Conservation (phyloP, 768 basidiomycete species). For the Tephrocybe rancida region DNA sequence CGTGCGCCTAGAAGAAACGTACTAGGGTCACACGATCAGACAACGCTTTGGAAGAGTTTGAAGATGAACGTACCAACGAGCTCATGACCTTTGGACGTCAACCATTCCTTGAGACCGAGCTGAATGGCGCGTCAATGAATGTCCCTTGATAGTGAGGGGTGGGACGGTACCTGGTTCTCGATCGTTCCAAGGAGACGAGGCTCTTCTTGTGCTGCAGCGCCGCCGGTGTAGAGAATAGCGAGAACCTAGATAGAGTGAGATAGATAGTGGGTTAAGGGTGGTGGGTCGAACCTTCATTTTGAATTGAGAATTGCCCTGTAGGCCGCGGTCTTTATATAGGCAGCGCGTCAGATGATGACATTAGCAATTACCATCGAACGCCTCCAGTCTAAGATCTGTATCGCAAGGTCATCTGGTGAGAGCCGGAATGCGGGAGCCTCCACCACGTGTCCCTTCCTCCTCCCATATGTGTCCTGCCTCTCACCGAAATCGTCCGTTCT, state of each 20-base stretch:
- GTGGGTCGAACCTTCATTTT: slow-evolving; percentile 44
- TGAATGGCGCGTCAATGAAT: slow-evolving; percentile 26
- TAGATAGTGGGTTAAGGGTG: background rate
- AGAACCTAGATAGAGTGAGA: slow-evolving; percentile 50
- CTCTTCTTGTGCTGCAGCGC: slow-evolving; percentile 65
- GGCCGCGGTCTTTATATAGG: slow-evolving; percentile 9
- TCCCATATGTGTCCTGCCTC: background rate
- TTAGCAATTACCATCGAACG: background rate
- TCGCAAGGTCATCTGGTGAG: slow-evolving; percentile 6
- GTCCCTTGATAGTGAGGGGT: background rate
- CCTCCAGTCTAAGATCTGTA: background rate
- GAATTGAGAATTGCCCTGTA: slow-evolving; percentile 2
- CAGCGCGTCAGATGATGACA: slow-evolving; percentile 3
- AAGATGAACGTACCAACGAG: slow-evolving; percentile 53
- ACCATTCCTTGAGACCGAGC: slow-evolving; percentile 75
- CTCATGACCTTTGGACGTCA: slow-evolving; percentile 75
- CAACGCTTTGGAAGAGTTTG: background rate
- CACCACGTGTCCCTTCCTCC: slow-evolving; percentile 18
- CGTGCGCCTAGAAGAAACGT: slow-evolving; percentile 1
- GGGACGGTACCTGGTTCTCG: slow-evolving; percentile 65
- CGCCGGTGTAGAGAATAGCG: slow-evolving; percentile 74
- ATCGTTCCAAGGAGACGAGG: slow-evolving; percentile 78
- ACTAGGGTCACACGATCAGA: slow-evolving; percentile 4
- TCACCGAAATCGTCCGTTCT: slow-evolving; percentile 13
- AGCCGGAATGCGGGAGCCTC: slow-evolving; percentile 2